Conservation (phyloP, 1,284 basidiomycete genomes). For the Sutorius eximius region DNA sequence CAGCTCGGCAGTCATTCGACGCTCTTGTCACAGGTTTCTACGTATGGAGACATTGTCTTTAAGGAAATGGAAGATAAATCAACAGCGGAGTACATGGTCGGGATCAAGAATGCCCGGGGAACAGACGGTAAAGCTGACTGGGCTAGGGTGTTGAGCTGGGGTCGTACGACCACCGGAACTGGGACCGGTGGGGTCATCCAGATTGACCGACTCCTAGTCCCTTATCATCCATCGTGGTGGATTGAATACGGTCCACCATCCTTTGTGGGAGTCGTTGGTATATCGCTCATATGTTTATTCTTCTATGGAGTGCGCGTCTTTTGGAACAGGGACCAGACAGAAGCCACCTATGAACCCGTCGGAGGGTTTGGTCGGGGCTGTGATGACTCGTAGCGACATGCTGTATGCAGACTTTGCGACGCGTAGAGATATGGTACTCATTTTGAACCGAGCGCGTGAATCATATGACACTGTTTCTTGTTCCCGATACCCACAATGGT, state of each 20-base stretch:
- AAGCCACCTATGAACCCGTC: conserved; percentile 82
- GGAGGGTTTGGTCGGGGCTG: conserved; percentile 73
- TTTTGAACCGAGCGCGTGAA: conserved; percentile 9
- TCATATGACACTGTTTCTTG: conserved; percentile 22
- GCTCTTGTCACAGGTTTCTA: conserved; percentile 58
- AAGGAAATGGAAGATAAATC: conserved; percentile 51
- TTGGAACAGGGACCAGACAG: conserved; percentile 71
- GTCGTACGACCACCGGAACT: conserved; percentile 71
- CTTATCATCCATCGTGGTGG: conserved; percentile 87
- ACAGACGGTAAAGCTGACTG: conserved; percentile 69
- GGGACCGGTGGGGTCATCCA: conserved; percentile 84
- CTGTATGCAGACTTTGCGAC: conserved; percentile 11
- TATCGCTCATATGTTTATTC: conserved; percentile 62
- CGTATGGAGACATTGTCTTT: conserved; percentile 83
- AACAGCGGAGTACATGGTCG: conserved; percentile 64
- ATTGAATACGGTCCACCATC: conserved; percentile 64
- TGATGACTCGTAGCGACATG: conserved; percentile 40
- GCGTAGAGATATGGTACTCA: conserved; percentile 3
- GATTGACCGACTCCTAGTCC: conserved; percentile 81
- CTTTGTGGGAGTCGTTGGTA: conserved; percentile 55
- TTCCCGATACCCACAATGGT: conserved; percentile 27
- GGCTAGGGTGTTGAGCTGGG: conserved; percentile 79
- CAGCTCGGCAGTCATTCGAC: conserved; percentile 76
- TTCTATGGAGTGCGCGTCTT: conserved; percentile 66
- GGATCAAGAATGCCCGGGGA: conserved; percentile 87